Conservation (phyloP, 306 rosid genomes). For the Biancaea sappan region DNA sequence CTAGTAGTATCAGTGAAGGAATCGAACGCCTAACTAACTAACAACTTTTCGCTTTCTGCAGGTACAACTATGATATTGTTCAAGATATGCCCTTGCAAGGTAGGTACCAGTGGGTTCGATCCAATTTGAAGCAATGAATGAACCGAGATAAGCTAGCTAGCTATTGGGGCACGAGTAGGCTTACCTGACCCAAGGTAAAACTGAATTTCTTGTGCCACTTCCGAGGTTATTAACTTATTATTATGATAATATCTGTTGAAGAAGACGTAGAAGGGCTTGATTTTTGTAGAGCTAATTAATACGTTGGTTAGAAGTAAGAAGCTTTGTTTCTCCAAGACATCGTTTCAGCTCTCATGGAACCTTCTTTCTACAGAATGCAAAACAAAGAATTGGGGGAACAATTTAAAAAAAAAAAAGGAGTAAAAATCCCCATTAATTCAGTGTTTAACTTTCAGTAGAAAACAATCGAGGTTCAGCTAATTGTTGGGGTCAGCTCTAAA, state of each 20-base stretch:
- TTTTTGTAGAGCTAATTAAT: conserved; percentile 41
- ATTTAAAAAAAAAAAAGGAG: neutral
- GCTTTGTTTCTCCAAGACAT: neutral
- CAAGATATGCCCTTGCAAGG: conserved; percentile 88
- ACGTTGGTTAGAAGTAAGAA: neutral
- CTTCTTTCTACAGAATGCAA: neutral
- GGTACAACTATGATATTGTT: conserved; percentile 94
- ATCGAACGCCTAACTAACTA: conserved; percentile 61
- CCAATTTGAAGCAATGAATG: conserved; percentile 58
- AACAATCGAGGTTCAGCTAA: neutral
- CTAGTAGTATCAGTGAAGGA: conserved; percentile 35
- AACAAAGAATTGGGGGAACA: neutral
- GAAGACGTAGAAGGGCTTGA: conserved; percentile 5
- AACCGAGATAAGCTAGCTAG: neutral
- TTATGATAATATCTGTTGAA: no score
- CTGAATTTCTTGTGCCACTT: conserved; percentile 42
- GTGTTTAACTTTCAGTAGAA: neutral
- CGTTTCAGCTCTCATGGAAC: neutral
- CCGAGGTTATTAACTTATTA: no score
- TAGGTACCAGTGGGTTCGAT: conserved; percentile 83
- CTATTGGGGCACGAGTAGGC: no score
- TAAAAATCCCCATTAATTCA: neutral
- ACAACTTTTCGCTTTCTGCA: conserved; percentile 50
- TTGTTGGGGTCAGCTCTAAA: neutral
- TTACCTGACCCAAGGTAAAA: conserved; percentile 49